These are phyloP conservation scores for Cladosporium cucumerinum DNA, from an alignment of 2,329 filamentous ascomycete genomes.

Conservation along the genomic window DNA sequence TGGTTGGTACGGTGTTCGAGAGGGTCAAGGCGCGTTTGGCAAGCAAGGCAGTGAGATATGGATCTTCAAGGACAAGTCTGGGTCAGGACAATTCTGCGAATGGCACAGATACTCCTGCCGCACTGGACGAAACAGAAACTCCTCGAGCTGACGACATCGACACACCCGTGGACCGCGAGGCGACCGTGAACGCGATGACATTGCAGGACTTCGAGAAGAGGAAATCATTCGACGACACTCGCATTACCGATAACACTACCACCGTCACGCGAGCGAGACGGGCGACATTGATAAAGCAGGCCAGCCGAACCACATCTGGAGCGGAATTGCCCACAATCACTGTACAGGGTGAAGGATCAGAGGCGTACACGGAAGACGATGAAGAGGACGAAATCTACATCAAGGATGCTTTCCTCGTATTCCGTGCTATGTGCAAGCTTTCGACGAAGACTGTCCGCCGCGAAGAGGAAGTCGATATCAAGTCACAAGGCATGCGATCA, in stretches of 20 bases:
- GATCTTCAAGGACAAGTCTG: conserved; percentile 45
- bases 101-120: conserved; percentile 29
- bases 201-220: conserved; percentile 66
- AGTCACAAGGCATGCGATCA: conserved; percentile 93
- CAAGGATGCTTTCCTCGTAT: conserved; percentile 93
- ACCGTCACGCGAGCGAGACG: conserved; percentile 60
- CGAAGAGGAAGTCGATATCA: conserved; percentile 88
- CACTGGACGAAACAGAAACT: conserved; percentile 26
- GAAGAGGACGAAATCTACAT: conserved; percentile 95
- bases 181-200: conserved; percentile 55
- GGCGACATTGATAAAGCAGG: conserved; percentile 26
- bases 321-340: conserved; percentile 38
- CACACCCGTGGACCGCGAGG: conserved; percentile 39
- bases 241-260: conserved; percentile 64
- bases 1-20: conserved; percentile 98
- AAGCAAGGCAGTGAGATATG: conserved; percentile 76
- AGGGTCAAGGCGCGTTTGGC: conserved; percentile 82
- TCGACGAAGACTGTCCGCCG: conserved; percentile 87
- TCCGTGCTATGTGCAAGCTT: conserved; percentile 94
- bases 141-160: conserved; percentile 35
- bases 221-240: conserved; percentile 63
- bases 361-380: conserved; percentile 66
- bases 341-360: conserved; percentile 36
- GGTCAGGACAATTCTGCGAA: conserved; percentile 30
- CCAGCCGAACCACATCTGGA: conserved; percentile 44